These are phyloP conservation scores for Leccinum aurantiacum DNA, from an alignment of 768 basidiomycete genomes.

Conservation along the genomic window DNA sequence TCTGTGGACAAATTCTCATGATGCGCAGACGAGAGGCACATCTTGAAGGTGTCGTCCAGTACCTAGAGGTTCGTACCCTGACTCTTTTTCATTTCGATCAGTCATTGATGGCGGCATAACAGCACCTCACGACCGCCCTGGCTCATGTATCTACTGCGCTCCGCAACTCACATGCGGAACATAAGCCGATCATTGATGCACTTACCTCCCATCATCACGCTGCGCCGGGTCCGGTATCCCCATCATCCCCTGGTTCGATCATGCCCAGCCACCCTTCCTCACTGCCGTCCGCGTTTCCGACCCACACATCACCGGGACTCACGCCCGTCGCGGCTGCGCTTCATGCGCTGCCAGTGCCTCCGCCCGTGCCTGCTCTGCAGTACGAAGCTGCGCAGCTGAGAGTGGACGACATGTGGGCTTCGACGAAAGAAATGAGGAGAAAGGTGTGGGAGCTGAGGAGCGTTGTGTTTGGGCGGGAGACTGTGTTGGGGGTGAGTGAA, in stretches of 20 bases:
- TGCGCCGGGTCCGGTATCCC: neutral
- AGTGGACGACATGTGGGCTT: constrained; percentile 65
- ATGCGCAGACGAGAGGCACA: constrained; percentile 69
- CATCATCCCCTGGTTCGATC: neutral
- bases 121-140: constrained; percentile 55
- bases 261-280: constrained; percentile 5
- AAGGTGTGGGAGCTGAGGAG: constrained; percentile 66
- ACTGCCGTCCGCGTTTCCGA: constrained; percentile 2
- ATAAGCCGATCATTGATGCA: constrained; percentile 46
- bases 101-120: constrained; percentile 6
- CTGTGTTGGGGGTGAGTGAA: constrained; percentile 37
- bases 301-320: constrained; percentile 6
- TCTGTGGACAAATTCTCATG: constrained; percentile 71
- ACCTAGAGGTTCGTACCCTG: constrained; percentile 47
- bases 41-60: constrained; percentile 59
- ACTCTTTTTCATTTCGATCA: constrained; percentile 12
- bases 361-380: constrained; percentile 44
- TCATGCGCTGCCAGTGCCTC: constrained; percentile 35
- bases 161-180: constrained; percentile 57
- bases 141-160: constrained; percentile 55
- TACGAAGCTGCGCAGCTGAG: constrained; percentile 74
- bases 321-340: constrained; percentile 30
- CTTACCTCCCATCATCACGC: constrained; percentile 35
- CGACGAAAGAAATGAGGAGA: constrained; percentile 56
- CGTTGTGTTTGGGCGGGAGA: constrained; percentile 67